Percentiles rank a stretch among this genome's conserved stretches.
Evolutionary conservation across 441 rosid species (phyloP).

Genomic region (Syzygium syzygioides): DNA sequence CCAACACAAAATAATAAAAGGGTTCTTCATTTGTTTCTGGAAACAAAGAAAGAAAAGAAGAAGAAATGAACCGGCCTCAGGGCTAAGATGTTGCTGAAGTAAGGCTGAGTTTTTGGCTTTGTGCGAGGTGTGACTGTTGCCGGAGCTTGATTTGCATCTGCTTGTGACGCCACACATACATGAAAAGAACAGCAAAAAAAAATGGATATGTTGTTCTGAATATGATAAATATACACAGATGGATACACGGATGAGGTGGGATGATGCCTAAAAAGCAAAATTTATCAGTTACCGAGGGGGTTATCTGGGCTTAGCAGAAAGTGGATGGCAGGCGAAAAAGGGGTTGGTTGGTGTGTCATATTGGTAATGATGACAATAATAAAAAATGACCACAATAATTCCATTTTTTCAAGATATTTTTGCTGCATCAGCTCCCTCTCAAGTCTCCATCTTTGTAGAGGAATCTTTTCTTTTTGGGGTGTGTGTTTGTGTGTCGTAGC

Average conservation of each 20-base stretch:
- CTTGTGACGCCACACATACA: neutral
- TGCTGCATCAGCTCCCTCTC: constrained; percentile 1
- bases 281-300: neutral
- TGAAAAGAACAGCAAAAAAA: neutral
- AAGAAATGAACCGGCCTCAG: neutral
- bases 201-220: neutral
- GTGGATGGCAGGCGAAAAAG: constrained; percentile 1
- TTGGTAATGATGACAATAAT: neutral
- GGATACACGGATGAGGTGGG: neutral
- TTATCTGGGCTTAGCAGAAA: neutral
- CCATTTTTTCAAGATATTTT: constrained; percentile 9
- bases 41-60: neutral
- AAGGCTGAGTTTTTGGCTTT: neutral
- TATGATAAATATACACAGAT: neutral
- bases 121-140: neutral
- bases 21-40: neutral
- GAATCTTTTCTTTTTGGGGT: neutral
- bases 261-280: neutral
- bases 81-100: neutral
- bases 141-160: neutral
- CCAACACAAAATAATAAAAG: neutral
- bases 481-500: neutral
- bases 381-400: neutral
- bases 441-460: neutral
- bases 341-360: constrained; percentile 12